Base-by-base conservation (phyloP, 1,284 basidiomycete genomes). In the Bjerkandera adusta region DNA sequence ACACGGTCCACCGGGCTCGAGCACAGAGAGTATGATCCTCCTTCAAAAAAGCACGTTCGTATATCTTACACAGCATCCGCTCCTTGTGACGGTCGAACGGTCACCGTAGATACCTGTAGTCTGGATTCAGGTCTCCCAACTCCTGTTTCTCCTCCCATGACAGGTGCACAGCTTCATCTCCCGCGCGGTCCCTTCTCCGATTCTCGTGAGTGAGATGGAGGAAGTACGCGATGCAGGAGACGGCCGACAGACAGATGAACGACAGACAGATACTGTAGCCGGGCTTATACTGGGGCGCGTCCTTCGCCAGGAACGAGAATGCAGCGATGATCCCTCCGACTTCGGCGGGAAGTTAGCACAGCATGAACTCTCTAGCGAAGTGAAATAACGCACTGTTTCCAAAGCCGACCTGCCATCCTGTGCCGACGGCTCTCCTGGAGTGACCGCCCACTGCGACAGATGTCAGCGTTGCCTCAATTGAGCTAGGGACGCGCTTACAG, bases 61-160 rank as follows among this genome's bases (percentile, higher is more conserved):
- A 27, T 43, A 43, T 43, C 29, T 32, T 33, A 43, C n/a, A n/a
- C n/a, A n/a, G n/a, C n/a, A n/a, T n/a, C n/a, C n/a, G n/a, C n/a
- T n/a, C n/a, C n/a, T n/a, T n/a, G n/a, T n/a, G n/a, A n/a, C n/a
- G n/a, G n/a, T n/a, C n/a, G n/a, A n/a, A 11, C 6, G 6, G 11
- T 47, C 35, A 61, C 24, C 56, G 43, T 18, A 57, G 34, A 36
- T 61, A 61, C 37, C 59, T 49, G 45, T 61, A 61, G 42, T 61
- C 57, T 6, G 59, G 59, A 36, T 59, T 61, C 30, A 60, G 45
- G 42, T 61, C 59, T 2, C 59, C 59, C 52, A 66, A 52, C 16
- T 53, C 50, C 52, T 57, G 59, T 48, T 64, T 64, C 44, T 66
- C 61, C 34, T 61, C 62, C 29, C 36, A 30, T 30, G 59, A 51